phyloP scores from a whole-genome alignment of 2,329 filamentous ascomycete genomes.

The Alternaria angustiovoidea region DNA sequence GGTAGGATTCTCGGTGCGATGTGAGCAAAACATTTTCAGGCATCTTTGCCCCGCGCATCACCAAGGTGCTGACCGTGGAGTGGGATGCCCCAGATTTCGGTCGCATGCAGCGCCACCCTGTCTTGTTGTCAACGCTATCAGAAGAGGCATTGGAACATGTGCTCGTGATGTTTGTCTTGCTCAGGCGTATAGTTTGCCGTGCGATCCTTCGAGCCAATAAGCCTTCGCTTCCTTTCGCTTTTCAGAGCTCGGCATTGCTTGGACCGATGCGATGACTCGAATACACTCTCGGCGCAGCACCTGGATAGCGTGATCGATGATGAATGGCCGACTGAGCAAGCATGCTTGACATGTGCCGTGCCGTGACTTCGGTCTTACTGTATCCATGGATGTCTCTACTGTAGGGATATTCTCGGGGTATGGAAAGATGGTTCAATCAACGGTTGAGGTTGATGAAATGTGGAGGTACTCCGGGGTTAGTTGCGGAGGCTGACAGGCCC shows the following conservation, averaged over 20 bases:
- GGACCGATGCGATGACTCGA: slow-evolving; percentile 1
- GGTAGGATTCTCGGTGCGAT: slow-evolving; percentile 8
- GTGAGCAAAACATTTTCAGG: background rate
- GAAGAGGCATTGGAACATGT: background rate
- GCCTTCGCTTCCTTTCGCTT: slow-evolving; percentile 7
- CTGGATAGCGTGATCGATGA: background rate
- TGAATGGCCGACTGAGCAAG: background rate
- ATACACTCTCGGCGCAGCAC: background rate
- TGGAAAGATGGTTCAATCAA: background rate
- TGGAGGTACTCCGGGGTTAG: slow-evolving; percentile 4
- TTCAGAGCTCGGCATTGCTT: slow-evolving; percentile 2
- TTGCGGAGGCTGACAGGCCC: slow-evolving; percentile 2
- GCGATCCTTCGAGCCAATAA: slow-evolving; percentile 11
- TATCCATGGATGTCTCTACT: background rate
- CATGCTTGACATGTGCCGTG: slow-evolving; percentile 2
- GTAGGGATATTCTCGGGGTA: background rate
- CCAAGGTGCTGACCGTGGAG: background rate
- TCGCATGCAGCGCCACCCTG: slow-evolving; percentile 11
- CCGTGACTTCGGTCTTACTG: background rate
- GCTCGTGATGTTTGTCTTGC: slow-evolving; percentile 12
- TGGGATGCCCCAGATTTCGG: background rate
- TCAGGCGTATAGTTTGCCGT: background rate
- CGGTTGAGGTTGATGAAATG: background rate
- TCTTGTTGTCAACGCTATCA: background rate
- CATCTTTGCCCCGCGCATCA: background rate